Evolutionary conservation across 768 basidiomycete species (phyloP).

Genomic region (Boletus vermiculosoides): DNA sequence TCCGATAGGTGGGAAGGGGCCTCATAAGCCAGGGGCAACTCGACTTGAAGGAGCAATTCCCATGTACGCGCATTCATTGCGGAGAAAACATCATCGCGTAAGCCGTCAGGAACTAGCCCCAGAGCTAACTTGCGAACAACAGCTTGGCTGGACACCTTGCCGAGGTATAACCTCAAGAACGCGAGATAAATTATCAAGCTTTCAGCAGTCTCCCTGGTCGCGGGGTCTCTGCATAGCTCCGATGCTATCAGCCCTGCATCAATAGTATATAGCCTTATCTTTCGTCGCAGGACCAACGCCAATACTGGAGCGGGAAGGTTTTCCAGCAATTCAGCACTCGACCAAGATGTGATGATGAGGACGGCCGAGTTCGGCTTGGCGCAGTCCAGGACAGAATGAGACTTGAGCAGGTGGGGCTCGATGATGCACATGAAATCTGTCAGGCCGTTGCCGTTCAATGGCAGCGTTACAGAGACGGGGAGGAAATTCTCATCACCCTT

Average conservation of each 20-base stretch:
- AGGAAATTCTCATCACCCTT: constrained; percentile 36
- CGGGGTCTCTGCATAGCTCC: constrained; percentile 24
- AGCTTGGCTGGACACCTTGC: constrained; percentile 53
- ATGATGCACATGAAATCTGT: constrained; percentile 74
- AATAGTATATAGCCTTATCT: constrained; percentile 57
- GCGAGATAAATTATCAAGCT: constrained; percentile 68
- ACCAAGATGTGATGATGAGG: constrained; percentile 75
- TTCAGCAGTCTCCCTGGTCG: constrained; percentile 44
- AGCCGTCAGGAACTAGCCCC: constrained; percentile 41
- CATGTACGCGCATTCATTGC: constrained; percentile 62
- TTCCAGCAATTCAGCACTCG: constrained; percentile 64
- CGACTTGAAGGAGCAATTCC: constrained; percentile 61
- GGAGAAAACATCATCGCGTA: constrained; percentile 43
- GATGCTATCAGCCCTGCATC: constrained; percentile 56
- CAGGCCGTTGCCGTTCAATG: constrained; percentile 51
- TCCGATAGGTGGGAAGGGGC: constrained; percentile 18
- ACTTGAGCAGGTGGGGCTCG: constrained; percentile 74
- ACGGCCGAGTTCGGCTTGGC: constrained; percentile 68
- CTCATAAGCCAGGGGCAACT: constrained; percentile 33
- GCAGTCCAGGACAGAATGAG: constrained; percentile 67
- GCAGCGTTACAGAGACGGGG: constrained; percentile 57
- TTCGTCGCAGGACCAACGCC: constrained; percentile 44
- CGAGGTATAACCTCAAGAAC: constrained; percentile 83
- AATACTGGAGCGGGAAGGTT: constrained; percentile 56
- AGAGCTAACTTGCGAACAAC: constrained; percentile 53